Evolutionary conservation across 257 asterid genomes (phyloP), one percentile per base, ranked within the genome.

Genomic region (Verbena officinalis): DNA sequence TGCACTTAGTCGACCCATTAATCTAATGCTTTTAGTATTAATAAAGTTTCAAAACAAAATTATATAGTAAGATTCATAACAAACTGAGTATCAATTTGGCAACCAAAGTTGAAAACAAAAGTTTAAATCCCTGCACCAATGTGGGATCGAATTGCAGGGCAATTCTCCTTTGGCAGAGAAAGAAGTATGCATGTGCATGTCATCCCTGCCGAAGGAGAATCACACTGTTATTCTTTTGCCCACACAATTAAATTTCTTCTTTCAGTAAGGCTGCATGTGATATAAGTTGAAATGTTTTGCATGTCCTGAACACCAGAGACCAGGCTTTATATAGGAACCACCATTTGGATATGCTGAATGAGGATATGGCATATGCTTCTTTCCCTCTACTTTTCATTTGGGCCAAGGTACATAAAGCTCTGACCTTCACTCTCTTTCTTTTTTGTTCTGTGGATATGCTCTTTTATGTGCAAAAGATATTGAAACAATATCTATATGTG

Each of bases 81-180:
- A 49, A 27, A 13, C 0, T 23, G 20, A 55, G 23, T 8, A 66
- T 36, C 34, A 23, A 36, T 53, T n/a, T n/a, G n/a, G 45, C 24
- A 42, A 44, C 38, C 43, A 71, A n/a, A 65, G 21, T 44, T 51
- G 50, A 54, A 36, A 48, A 39, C 39, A 31, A 54, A 52, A 13
- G 55, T 14, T 30, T 38, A 9, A 14, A 50, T 55, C 63, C 65
- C 67, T 45, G 73, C 80, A 76, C 63, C 7, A 36, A 4, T 76
- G 84, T 72, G 80, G 77, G 78, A 67, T 67, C 17, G 65, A 83
- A 83, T 81, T 46, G 80, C 91, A 77, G 89, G 91, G 85, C 89
- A 88, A 85, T 81, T 88, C 96, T 88, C 89, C 89, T 83, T 85
- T 85, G 91, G 96, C 91, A 73, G 68, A 76, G 77, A 58, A 62